Evolutionary conservation across 2,329 filamentous ascomycete species (phyloP).

Genomic region (Colletotrichum orchidophilum): DNA sequence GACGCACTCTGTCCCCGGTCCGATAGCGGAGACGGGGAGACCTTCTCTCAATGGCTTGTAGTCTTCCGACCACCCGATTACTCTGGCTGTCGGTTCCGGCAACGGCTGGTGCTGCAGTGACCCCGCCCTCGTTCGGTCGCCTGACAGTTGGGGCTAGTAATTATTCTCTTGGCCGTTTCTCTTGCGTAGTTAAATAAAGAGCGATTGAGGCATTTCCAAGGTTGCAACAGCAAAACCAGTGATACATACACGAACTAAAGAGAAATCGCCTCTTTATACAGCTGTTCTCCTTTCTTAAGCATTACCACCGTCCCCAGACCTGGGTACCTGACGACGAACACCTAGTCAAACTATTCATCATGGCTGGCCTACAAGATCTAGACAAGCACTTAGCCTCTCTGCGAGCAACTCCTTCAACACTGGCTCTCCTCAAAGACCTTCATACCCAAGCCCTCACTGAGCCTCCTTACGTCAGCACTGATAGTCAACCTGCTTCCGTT

Average conservation of each 20-base stretch:
- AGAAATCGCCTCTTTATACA: no score
- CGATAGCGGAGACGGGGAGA: not conserved
- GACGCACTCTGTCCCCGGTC: not conserved
- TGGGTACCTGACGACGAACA: not conserved
- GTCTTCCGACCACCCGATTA: no score
- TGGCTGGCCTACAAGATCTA: slow-evolving; percentile 21
- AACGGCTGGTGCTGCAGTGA: not conserved
- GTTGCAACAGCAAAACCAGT: no score
- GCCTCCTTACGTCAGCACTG: slow-evolving; percentile 41
- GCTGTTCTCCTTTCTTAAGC: not conserved
- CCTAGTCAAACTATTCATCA: not conserved
- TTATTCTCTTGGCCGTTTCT: no score
- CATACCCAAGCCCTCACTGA: slow-evolving; percentile 44
- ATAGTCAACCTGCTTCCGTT: slow-evolving; percentile 20
- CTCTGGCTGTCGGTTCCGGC: not conserved
- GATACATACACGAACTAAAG: no score
- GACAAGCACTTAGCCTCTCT: slow-evolving; percentile 43
- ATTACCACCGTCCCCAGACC: not conserved
- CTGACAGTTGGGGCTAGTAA: not conserved
- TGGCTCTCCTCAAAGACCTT: slow-evolving; percentile 41
- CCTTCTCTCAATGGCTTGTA: no score
- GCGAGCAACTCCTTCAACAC: slow-evolving; percentile 38
- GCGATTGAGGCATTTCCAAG: no score
- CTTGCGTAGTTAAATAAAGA: no score
- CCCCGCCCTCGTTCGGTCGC: not conserved